Evolutionary conservation across 2,329 filamentous ascomycete genomes (phyloP).

Genomic region (Alternaria solani): DNA sequence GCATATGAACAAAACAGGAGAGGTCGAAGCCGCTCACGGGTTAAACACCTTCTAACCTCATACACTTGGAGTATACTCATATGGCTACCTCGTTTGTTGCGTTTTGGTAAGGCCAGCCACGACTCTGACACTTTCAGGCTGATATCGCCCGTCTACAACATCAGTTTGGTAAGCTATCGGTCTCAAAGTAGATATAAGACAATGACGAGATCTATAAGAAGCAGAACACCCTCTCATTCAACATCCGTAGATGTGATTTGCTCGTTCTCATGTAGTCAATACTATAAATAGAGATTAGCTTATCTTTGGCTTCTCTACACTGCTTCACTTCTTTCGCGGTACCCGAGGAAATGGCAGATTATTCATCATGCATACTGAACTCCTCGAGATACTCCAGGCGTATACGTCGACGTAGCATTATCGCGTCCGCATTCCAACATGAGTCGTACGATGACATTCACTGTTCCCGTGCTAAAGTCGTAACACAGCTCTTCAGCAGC

Average conservation of each 20-base stretch:
- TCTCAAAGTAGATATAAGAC: neutral
- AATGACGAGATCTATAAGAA: neutral
- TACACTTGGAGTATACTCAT: too few species aligned
- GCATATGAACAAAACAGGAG: too few species aligned
- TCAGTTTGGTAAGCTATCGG: neutral
- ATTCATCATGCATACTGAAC: too few species aligned
- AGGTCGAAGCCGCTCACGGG: too few species aligned
- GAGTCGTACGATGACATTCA: neutral
- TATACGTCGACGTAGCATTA: neutral
- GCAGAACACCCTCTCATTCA: neutral
- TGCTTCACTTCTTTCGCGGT: neutral
- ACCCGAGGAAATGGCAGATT: neutral
- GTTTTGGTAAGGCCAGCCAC: too few species aligned
- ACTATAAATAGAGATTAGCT: neutral
- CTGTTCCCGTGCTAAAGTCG: constrained; percentile 30
- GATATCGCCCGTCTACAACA: neutral
- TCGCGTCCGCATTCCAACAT: neutral
- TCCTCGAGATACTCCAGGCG: neutral
- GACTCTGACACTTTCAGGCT: neutral
- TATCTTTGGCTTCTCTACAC: neutral
- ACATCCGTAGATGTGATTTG: neutral
- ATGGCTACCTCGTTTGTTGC: too few species aligned
- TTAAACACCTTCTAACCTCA: too few species aligned
- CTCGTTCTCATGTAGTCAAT: neutral
- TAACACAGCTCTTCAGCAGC: constrained; percentile 38